These are phyloP conservation scores for Dacryopinax spathularia DNA, from an alignment of 768 basidiomycete genomes.

Conservation along the genomic window DNA sequence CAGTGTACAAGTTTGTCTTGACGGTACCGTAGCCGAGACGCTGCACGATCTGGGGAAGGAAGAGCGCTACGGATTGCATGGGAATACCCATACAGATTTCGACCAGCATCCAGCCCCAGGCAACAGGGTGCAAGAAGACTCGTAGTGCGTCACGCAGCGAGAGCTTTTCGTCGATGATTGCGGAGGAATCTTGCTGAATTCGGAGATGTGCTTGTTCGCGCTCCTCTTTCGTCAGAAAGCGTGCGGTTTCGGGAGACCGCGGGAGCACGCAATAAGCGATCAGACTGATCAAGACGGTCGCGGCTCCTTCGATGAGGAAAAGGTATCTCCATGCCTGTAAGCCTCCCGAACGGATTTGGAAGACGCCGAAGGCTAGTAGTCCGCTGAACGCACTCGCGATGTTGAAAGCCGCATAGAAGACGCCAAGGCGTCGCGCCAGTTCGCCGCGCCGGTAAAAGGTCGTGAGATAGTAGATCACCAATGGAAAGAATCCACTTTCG, in stretches of 20 bases:
- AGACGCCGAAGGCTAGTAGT: conserved; percentile 33
- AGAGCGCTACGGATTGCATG: conserved; percentile 39
- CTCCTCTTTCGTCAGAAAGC: conserved; percentile 15
- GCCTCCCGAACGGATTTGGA: conserved; percentile 31
- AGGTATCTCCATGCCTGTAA: conserved; percentile 39
- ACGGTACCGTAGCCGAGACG: conserved; percentile 35
- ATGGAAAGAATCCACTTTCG: not conserved
- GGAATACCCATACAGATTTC: conserved; percentile 26
- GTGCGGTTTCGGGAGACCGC: conserved; percentile 11
- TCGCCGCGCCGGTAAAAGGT: conserved; percentile 40
- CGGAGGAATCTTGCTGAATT: conserved; percentile 12
- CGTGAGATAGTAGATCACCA: conserved; percentile 36
- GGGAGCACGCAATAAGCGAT: conserved; percentile 19
- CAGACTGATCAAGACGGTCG: conserved; percentile 6
- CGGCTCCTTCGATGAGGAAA: conserved; percentile 38
- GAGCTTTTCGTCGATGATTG: conserved; percentile 7
- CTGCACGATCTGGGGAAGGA: conserved; percentile 36
- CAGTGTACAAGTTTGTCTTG: conserved; percentile 40
- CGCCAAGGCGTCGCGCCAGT: conserved; percentile 35
- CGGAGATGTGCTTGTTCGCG: conserved; percentile 12
- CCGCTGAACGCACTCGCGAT: conserved; percentile 10
- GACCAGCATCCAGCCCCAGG: conserved; percentile 11
- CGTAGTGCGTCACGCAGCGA: not conserved
- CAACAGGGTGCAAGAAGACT: not conserved
- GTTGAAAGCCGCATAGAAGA: conserved; percentile 32